Percentiles rank a stretch among this genome's conserved stretches.
These are phyloP conservation scores for Mycena venus DNA, from an alignment of 768 basidiomycete species.

Conservation along the genomic window DNA sequence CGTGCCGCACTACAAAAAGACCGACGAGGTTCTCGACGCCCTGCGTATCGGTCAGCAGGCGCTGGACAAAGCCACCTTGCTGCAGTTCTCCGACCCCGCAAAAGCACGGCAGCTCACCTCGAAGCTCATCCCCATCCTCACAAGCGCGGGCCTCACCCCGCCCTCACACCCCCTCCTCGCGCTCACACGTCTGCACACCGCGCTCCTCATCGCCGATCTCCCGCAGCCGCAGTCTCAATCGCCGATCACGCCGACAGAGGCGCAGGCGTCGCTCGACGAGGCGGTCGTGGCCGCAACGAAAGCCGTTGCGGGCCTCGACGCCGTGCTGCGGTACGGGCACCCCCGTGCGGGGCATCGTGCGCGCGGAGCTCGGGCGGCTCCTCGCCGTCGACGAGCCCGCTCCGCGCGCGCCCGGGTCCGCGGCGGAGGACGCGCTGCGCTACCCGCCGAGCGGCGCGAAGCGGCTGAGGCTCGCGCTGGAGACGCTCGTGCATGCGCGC, in stretches of 20 bases:
- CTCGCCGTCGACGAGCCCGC: conserved; percentile 82
- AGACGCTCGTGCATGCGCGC: conserved; percentile 73
- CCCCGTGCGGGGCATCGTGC: conserved; percentile 81
- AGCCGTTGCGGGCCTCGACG: conserved; percentile 64
- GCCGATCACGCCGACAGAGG: not conserved
- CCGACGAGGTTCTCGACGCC: conserved; percentile 72
- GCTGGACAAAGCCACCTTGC: conserved; percentile 74
- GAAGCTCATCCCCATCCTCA: conserved; percentile 75
- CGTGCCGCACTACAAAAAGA: conserved; percentile 59
- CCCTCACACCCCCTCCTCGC: conserved; percentile 85
- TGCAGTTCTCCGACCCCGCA: conserved; percentile 72
- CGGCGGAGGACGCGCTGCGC: conserved; percentile 28
- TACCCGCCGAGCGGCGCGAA: conserved; percentile 80
- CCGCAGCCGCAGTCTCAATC: not conserved
- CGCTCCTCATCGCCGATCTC: conserved; percentile 73
- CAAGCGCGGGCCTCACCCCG: conserved; percentile 69
- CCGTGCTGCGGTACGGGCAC: conserved; percentile 74
- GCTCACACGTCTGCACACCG: conserved; percentile 77
- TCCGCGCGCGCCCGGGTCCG: conserved; percentile 45
- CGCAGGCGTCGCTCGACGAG: conserved; percentile 55
- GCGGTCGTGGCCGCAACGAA: conserved; percentile 70
- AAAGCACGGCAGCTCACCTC: conserved; percentile 72
- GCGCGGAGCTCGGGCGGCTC: conserved; percentile 86
- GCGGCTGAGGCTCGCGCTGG: conserved; percentile 73
- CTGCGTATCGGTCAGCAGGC: conserved; percentile 80